A percentile compares a stretch with the other conserved stretches of the same genome.
Evolutionary conservation across 164 flowering plant species (phyloP).

Genomic region (Berberis vulgaris): DNA sequence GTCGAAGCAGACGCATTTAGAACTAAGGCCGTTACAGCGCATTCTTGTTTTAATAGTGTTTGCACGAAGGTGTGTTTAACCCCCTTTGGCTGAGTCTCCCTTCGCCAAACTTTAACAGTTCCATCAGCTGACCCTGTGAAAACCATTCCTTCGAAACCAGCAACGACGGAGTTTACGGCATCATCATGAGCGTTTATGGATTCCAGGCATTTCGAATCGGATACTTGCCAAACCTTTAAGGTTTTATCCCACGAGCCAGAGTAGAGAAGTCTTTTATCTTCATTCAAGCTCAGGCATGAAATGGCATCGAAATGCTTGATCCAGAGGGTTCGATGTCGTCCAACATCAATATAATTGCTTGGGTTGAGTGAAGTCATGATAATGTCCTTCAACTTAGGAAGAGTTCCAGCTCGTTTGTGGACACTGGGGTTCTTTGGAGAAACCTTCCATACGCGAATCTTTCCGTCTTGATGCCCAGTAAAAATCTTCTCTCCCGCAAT

Average conservation of each 20-base stretch:
- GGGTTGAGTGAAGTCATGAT: constrained; percentile 63
- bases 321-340: constrained; percentile 52
- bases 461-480: constrained; percentile 89
- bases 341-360: constrained; percentile 56
- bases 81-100: constrained; percentile 40
- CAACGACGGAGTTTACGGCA: constrained; percentile 73
- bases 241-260: constrained; percentile 91
- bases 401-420: constrained; percentile 50
- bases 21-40: constrained; percentile 71
- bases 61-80: constrained; percentile 36
- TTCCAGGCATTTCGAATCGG: constrained; percentile 69
- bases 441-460: constrained; percentile 70
- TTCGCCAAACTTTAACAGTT: constrained; percentile 61
- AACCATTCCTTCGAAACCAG: constrained; percentile 42
- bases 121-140: constrained; percentile 90
- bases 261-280: constrained; percentile 53
- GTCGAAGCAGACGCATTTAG: constrained; percentile 27
- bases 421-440: constrained; percentile 33
- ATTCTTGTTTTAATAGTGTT: constrained; percentile 53
- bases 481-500: constrained; percentile 62
- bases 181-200: constrained; percentile 75
- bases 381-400: constrained; percentile 55
- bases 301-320: constrained; percentile 79
- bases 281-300: constrained; percentile 61
- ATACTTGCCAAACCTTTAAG: constrained; percentile 64